Evolutionary conservation across 2,329 filamentous ascomycete genomes (phyloP), one percentile per base, ranked within the genome.

Genomic region (Cercospora citrullina): DNA sequence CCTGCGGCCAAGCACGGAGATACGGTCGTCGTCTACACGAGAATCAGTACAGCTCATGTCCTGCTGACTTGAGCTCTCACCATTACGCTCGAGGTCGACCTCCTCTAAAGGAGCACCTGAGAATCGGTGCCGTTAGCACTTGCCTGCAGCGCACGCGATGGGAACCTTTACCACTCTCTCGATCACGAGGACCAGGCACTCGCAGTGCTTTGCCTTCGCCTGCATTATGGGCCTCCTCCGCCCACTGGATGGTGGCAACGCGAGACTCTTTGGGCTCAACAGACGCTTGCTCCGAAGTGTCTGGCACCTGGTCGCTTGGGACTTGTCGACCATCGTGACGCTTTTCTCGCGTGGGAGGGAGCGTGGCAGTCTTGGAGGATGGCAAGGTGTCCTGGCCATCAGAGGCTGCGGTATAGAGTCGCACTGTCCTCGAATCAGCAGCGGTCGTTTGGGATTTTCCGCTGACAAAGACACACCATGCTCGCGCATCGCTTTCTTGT

Each of bases 401-500:
- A 4, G 36, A 42, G 36, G 36, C 36, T 42, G 36, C 8, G 36
- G 16, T n/a, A 8, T 16, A 8, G 16, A n/a, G n/a, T 42, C 36
- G 36, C 16, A 42, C 36, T 42, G 7, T 42, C 16, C 6, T 42
- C 36, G 36, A 42, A 9, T 42, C 36, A 42, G 36, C 1, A 42
- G 36, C 36, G 36, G 36, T 42, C 36, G 36, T 42, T n/a, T 42
- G 36, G 16, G 8, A 16, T 42, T 6, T n/a, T 42, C 16, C 16
- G 36, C 36, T 42, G 36, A 42, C 36, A 8, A 42, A 42, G 36
- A 42, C 36, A n/a, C 36, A 53, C 48, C 48, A 53, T 28, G 48
- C 48, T 53, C 48, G 26, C 26, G 48, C 18, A 86, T 74, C 16
- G 79, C 79, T 63, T 81, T 82, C 53, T 81, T 77, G 70, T 86